Percentiles rank a stretch among this genome's conserved stretches.
Conservation (phyloP, 371 early-diverging fungal species). For the Mortierella sp. region DNA sequence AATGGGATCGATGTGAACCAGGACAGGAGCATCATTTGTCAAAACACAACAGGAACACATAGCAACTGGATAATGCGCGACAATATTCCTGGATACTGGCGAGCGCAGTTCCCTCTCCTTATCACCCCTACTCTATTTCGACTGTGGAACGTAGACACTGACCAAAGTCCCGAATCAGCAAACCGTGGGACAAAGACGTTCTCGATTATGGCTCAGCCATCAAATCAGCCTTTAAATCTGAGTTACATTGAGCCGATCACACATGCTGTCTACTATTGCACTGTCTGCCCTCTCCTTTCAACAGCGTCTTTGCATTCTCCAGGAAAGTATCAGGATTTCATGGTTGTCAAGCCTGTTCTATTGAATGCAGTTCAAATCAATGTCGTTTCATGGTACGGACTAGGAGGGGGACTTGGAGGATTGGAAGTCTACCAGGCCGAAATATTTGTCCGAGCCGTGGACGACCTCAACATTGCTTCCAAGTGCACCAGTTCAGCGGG, state of each 20-base stretch:
- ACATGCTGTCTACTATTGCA: constrained; percentile 59
- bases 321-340: constrained; percentile 68
- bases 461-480: constrained; percentile 41
- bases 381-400: constrained; percentile 78
- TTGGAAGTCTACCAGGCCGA: constrained; percentile 78
- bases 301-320: not conserved
- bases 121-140: constrained; percentile 77
- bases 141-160: constrained; percentile 68
- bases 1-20: constrained; percentile 25
- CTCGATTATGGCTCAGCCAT: constrained; percentile 59
- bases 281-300: constrained; percentile 67
- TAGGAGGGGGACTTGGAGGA: constrained; percentile 76
- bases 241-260: constrained; percentile 73
- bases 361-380: constrained; percentile 70
- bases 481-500: constrained; percentile 15
- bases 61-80: constrained; percentile 76
- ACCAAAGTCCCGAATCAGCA: constrained; percentile 24
- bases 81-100: constrained; percentile 72
- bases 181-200: constrained; percentile 78
- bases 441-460: constrained; percentile 60
- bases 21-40: constrained; percentile 36
- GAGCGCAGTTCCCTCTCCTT: constrained; percentile 65
- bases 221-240: constrained; percentile 64
- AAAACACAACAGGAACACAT: constrained; percentile 30
- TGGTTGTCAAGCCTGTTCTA: constrained; percentile 56